A percentile compares a stretch with the other conserved stretches of the same genome.
phyloP scores from a whole-genome alignment of 208 protist species.

The Leptomonas seymouri region DNA sequence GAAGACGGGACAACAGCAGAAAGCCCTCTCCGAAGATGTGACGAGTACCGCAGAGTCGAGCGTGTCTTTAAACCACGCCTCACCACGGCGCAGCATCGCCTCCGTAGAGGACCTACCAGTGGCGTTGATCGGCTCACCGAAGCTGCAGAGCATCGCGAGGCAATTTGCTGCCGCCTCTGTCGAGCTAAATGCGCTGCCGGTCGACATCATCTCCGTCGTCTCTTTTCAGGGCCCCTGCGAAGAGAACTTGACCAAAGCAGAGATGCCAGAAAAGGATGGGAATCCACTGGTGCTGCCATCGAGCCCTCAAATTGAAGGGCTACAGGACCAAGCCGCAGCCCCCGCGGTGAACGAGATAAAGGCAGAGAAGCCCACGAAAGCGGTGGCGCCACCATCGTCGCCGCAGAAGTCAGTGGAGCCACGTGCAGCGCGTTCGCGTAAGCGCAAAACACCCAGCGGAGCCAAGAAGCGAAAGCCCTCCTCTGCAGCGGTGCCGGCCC shows the following conservation, averaged over 20 bases:
- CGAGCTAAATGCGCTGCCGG: background rate
- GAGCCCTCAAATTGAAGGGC: background rate
- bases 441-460: background rate
- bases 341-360: background rate
- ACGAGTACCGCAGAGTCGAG: conserved; percentile 1
- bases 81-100: conserved; percentile 4
- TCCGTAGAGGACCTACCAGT: background rate
- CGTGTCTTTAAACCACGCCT: conserved; percentile 6
- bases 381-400: background rate
- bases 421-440: background rate
- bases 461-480: background rate
- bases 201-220: background rate
- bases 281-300: background rate
- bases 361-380: background rate
- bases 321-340: background rate
- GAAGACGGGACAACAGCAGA: conserved; percentile 6
- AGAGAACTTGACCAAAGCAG: background rate
- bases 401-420: background rate
- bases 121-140: background rate
- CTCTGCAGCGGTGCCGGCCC: background rate
- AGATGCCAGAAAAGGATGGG: background rate
- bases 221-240: background rate
- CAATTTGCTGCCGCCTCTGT: background rate
- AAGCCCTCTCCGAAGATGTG: background rate
- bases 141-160: conserved; percentile 1